Evolutionary conservation across 2,329 filamentous ascomycete genomes (phyloP).

Genomic region (Rhytidhysteron rufulum): DNA sequence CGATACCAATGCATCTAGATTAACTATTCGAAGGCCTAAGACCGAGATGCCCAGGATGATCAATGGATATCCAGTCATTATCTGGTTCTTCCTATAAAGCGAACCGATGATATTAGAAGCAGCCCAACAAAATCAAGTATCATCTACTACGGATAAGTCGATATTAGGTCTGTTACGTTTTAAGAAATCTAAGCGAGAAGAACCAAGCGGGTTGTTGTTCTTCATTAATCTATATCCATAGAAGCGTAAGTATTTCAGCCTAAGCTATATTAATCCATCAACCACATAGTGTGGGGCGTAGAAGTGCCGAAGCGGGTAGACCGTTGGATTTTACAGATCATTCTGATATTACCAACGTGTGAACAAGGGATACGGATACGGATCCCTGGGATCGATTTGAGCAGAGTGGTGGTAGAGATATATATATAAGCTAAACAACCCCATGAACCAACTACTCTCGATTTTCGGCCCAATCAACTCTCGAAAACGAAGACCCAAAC

Average conservation of each 20-base stretch:
- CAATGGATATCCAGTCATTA: background rate
- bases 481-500: constrained; percentile 2
- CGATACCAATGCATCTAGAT: background rate
- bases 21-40: constrained; percentile 1
- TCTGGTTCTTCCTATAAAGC: constrained; percentile 1
- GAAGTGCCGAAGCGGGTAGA: constrained; percentile 11
- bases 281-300: constrained; percentile 13
- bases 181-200: constrained; percentile 3
- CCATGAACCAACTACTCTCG: background rate
- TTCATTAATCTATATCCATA: constrained; percentile 3
- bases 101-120: constrained; percentile 1
- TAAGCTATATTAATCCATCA: constrained; percentile 5
- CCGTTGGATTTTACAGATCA: background rate
- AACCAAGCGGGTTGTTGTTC: background rate
- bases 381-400: background rate
- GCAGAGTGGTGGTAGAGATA: constrained; percentile 1
- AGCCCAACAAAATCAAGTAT: background rate
- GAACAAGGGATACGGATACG: constrained; percentile 1
- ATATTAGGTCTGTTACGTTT: constrained; percentile 2
- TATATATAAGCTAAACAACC: constrained; percentile 1
- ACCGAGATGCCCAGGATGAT: background rate
- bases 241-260: constrained; percentile 1
- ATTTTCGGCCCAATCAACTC: background rate
- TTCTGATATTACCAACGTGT: constrained; percentile 1
- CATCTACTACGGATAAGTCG: constrained; percentile 4